Evolutionary conservation across 805 yeast species (phyloP).

Genomic region (Saccharomycopsis capsularis): DNA sequence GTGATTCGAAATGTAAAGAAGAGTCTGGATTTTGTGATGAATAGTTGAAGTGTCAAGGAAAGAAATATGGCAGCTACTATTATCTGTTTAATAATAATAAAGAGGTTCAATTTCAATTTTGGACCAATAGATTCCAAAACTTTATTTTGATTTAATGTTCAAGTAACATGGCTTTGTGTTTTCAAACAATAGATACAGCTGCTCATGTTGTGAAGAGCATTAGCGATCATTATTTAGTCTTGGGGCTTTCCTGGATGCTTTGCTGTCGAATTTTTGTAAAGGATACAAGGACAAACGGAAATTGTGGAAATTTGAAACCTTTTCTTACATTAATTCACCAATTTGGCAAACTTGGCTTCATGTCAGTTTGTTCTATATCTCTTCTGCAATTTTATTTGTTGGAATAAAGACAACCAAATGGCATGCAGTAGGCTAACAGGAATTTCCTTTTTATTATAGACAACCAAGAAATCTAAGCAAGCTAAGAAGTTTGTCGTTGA

Average conservation of each 20-base stretch:
- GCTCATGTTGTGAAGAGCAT: not conserved
- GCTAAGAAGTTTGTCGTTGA: slow-evolving; percentile 91
- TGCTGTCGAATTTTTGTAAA: slow-evolving; percentile 30
- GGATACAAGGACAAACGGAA: too few species aligned
- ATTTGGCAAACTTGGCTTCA: slow-evolving; percentile 31
- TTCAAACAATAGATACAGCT: too few species aligned
- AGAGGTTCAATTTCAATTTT: not conserved
- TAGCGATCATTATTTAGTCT: not conserved
- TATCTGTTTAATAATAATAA: not conserved
- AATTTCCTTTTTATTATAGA: slow-evolving; percentile 44
- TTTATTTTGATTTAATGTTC: not conserved
- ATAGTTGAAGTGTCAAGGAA: slow-evolving; percentile 25
- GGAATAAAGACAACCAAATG: too few species aligned
- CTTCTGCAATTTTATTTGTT: not conserved
- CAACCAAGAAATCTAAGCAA: slow-evolving; percentile 74
- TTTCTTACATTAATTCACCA: slow-evolving; percentile 21
- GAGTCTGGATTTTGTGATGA: too few species aligned
- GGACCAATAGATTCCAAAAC: not conserved
- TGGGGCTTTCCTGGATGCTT: slow-evolving; percentile 30
- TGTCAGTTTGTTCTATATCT: slow-evolving; percentile 20
- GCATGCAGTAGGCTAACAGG: slow-evolving; percentile 71
- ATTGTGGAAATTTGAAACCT: too few species aligned
- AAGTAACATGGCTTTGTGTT: not conserved
- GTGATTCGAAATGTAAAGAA: too few species aligned
- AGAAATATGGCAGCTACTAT: not conserved